phyloP scores from a whole-genome alignment of 257 asterid species.

The Penstemon eatonii region DNA sequence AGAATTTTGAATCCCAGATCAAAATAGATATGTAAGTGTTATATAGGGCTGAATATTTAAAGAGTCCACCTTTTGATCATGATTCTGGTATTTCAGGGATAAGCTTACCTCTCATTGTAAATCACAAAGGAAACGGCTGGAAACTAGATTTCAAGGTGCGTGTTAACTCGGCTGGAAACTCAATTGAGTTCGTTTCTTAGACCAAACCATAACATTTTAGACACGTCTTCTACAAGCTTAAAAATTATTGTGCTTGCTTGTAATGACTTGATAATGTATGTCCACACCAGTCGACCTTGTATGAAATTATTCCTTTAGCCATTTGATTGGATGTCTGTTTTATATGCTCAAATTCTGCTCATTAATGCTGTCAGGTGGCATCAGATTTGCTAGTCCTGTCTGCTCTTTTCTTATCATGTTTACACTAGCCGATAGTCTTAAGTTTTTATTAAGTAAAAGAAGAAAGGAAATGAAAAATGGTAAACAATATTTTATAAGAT shows the following conservation, averaged over 20 bases:
- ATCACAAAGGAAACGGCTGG: conserved; percentile 60
- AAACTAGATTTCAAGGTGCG: conserved; percentile 69
- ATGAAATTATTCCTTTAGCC: conserved; percentile 19
- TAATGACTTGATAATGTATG: background rate
- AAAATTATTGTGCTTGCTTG: conserved; percentile 11
- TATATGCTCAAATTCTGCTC: background rate
- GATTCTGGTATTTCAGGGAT: conserved; percentile 56
- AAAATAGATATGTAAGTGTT: conserved; percentile 66
- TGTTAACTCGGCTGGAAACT: conserved; percentile 29
- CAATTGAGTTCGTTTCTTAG: conserved; percentile 14
- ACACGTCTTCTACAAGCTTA: conserved; percentile 18
- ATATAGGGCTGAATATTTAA: conserved; percentile 18
- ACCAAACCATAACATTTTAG: background rate
- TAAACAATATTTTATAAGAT: no score
- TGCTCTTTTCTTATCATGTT: background rate
- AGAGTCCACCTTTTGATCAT: conserved; percentile 28
- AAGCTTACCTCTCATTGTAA: conserved; percentile 57
- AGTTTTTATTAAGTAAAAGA: no score
- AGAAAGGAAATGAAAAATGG: background rate
- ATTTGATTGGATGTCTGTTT: conserved; percentile 20
- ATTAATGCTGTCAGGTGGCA: conserved; percentile 7
- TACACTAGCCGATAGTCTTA: no score
- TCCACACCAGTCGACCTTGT: background rate
- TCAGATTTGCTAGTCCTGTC: background rate
- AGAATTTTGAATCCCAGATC: conserved; percentile 72